phyloP scores from a whole-genome alignment of 2,329 filamentous ascomycete genomes.

The Botrytis porri region DNA sequence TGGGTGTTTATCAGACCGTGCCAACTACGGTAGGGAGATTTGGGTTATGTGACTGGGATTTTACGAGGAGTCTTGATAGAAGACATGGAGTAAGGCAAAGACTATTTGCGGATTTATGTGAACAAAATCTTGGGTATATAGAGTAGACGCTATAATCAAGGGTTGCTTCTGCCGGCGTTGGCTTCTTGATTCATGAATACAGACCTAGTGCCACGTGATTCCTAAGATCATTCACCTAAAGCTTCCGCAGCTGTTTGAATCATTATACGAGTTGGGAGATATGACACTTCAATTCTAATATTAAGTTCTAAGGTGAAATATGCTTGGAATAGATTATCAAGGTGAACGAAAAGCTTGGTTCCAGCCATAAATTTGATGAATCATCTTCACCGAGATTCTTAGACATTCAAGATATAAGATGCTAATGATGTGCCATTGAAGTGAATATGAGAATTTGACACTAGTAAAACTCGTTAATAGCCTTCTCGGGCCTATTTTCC shows the following conservation, averaged over 20 bases:
- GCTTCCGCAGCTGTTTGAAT: not conserved
- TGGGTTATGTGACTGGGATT: not conserved
- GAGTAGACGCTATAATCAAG: too few species aligned
- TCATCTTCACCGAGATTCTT: not conserved
- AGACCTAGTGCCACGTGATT: not conserved
- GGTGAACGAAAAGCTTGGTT: not conserved
- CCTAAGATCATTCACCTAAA: not conserved
- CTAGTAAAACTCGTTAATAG: not conserved
- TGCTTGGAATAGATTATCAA: not conserved
- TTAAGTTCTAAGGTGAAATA: not conserved
- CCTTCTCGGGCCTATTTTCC: not conserved
- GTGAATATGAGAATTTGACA: not conserved
- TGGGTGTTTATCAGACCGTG: too few species aligned
- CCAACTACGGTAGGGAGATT: not conserved
- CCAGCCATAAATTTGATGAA: not conserved
- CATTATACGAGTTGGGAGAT: rapidly evolving
- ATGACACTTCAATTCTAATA: not conserved
- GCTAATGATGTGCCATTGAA: not conserved
- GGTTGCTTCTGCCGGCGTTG: not conserved
- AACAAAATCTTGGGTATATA: too few species aligned
- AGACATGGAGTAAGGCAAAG: rapidly evolving
- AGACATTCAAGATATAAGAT: not conserved
- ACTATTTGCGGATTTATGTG: too few species aligned
- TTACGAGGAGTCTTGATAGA: too few species aligned
- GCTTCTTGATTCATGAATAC: not conserved